phyloP scores from a whole-genome alignment of 352 stramenopile species.

The Phytophthora podocarpi region DNA sequence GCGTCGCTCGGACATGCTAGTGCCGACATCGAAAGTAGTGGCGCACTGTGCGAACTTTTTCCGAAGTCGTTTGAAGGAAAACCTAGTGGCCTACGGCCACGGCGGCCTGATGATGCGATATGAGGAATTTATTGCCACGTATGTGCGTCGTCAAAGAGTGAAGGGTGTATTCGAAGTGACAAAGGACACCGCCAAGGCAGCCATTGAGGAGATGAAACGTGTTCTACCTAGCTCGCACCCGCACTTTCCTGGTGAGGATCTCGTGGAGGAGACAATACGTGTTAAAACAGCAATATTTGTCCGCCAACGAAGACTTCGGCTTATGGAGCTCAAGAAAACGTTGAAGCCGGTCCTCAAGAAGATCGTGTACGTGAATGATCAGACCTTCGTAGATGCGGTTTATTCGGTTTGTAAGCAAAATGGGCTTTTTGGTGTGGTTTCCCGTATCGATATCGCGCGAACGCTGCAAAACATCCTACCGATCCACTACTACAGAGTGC shows the following conservation, averaged over 20 bases:
- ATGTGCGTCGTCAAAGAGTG: slow-evolving; percentile 36
- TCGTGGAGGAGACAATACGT: slow-evolving; percentile 46
- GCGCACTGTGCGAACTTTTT: slow-evolving; percentile 42
- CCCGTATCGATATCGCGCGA: slow-evolving; percentile 36
- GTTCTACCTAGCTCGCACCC: slow-evolving; percentile 48
- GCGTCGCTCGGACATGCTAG: slow-evolving; percentile 35
- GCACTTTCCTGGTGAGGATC: slow-evolving; percentile 46
- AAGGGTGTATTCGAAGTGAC: slow-evolving; percentile 26
- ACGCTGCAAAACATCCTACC: slow-evolving; percentile 45
- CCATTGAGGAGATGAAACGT: slow-evolving; percentile 54
- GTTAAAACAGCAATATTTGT: slow-evolving; percentile 39
- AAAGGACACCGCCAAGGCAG: slow-evolving; percentile 20
- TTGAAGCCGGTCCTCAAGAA: slow-evolving; percentile 46
- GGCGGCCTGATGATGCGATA: slow-evolving; percentile 58
- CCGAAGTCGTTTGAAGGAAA: slow-evolving; percentile 41
- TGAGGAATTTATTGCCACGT: slow-evolving; percentile 58
- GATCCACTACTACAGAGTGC: slow-evolving; percentile 39
- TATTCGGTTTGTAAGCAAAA: slow-evolving; percentile 50
- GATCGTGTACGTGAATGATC: slow-evolving; percentile 46
- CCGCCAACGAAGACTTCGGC: slow-evolving; percentile 42
- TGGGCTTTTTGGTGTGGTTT: slow-evolving; percentile 40
- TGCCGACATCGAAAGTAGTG: slow-evolving; percentile 56
- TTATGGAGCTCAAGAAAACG: slow-evolving; percentile 52
- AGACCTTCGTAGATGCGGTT: slow-evolving; percentile 47
- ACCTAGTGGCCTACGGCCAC: slow-evolving; percentile 41